A percentile compares a stretch with the other conserved stretches of the same genome.
Conservation (phyloP, 805 yeast genomes). For the Ogataea nakhonphanomensis region DNA sequence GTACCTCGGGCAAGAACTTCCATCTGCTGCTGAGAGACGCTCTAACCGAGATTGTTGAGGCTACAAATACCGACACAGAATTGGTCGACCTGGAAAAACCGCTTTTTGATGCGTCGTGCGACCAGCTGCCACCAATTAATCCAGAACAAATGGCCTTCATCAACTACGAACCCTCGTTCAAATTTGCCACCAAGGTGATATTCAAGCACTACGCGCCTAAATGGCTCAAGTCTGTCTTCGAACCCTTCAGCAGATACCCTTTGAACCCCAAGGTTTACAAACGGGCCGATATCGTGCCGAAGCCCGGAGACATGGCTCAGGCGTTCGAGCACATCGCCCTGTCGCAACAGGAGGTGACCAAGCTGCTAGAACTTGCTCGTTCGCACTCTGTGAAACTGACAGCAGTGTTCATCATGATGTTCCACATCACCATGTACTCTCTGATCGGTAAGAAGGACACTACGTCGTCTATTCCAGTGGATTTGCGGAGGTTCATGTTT, state of each 20-base stretch:
- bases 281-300: constrained; percentile 3
- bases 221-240: constrained; percentile 1
- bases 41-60: constrained; percentile 18
- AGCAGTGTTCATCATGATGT: constrained; percentile 13
- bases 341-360: constrained; percentile 4
- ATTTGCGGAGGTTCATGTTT: constrained; percentile 15
- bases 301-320: constrained; percentile 6
- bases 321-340: constrained; percentile 6
- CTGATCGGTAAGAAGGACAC: constrained; percentile 15
- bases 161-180: constrained; percentile 8
- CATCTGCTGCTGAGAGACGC: constrained; percentile 21
- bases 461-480: constrained; percentile 17
- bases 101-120: constrained; percentile 5
- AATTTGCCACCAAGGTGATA: neutral
- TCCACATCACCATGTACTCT: constrained; percentile 13
- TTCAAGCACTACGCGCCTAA: neutral
- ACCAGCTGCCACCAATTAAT: neutral
- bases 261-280: constrained; percentile 1
- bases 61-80: neutral
- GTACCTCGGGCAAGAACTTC: constrained; percentile 32
- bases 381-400: constrained; percentile 19
- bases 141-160: constrained; percentile 7
- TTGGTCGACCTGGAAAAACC: neutral
- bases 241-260: neutral
- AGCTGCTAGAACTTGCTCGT: constrained; percentile 11